These are phyloP conservation scores for Talaromyces sp. DNA, from an alignment of 2,329 filamentous ascomycete genomes.

Conservation along the genomic window DNA sequence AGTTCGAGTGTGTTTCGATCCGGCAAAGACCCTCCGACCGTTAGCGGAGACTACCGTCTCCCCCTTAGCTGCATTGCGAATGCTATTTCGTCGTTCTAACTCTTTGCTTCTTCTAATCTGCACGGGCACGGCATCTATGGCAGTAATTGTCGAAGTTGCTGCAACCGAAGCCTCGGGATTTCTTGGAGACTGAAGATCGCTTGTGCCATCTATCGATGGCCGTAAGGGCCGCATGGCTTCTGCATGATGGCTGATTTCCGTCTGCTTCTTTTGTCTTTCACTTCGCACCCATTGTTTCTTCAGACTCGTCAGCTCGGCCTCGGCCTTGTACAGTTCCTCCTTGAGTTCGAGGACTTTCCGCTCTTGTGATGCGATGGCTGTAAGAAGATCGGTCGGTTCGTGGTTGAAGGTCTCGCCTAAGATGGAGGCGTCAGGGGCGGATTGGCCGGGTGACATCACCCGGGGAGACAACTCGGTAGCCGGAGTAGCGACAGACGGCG, in stretches of 20 bases:
- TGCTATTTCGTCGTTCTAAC: conserved; percentile 67
- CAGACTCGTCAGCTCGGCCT: conserved; percentile 68
- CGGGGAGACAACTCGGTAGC: conserved; percentile 7
- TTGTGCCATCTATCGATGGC: conserved; percentile 5
- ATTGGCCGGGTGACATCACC: conserved; percentile 14
- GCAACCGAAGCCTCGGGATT: not conserved
- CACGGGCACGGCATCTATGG: conserved; percentile 18
- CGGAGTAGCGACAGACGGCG: conserved; percentile 27
- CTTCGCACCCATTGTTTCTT: conserved; percentile 80
- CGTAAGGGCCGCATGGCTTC: conserved; percentile 58
- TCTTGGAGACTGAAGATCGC: not conserved
- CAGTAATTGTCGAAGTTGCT: not conserved
- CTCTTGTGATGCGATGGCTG: conserved; percentile 88
- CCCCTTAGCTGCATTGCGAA: conserved; percentile 50
- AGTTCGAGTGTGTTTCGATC: conserved; percentile 59
- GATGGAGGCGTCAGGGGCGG: conserved; percentile 22
- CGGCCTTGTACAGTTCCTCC: conserved; percentile 82
- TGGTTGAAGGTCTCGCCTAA: conserved; percentile 32
- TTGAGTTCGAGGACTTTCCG: conserved; percentile 82
- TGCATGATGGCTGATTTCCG: conserved; percentile 57
- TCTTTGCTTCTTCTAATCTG: conserved; percentile 52
- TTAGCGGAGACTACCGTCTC: conserved; percentile 35
- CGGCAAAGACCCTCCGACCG: conserved; percentile 63
- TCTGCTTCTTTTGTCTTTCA: conserved; percentile 71
- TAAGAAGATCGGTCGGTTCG: conserved; percentile 69